A percentile compares a stretch with the other conserved stretches of the same genome.
These are phyloP conservation scores for Gymnopus androsaceus DNA, from an alignment of 1,284 basidiomycete species.

Conservation along the genomic window DNA sequence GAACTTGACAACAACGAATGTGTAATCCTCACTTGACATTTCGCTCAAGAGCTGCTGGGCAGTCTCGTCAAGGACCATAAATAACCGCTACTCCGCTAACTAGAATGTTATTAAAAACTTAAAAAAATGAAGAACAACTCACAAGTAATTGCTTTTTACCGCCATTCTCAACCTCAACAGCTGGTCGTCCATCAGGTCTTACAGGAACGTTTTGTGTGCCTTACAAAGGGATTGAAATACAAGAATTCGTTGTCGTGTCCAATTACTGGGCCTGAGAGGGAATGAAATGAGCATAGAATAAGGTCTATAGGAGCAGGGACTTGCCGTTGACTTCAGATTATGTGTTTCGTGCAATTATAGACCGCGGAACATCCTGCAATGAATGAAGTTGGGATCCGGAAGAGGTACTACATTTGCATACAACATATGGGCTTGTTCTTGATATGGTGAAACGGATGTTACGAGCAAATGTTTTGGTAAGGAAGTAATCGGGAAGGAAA, in stretches of 20 bases:
- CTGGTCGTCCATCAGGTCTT: conserved; percentile 70
- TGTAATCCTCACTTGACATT: conserved; percentile 78
- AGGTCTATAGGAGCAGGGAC: conserved; percentile 22
- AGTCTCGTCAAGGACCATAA: conserved; percentile 87
- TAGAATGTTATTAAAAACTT: conserved; percentile 28
- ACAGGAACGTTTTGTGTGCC: conserved; percentile 84
- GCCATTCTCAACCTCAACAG: conserved; percentile 79
- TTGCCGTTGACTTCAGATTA: conserved; percentile 79
- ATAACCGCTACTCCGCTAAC: conserved; percentile 84
- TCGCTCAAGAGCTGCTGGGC: conserved; percentile 92
- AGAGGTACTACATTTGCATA: conserved; percentile 35
- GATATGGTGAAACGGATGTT: conserved; percentile 57
- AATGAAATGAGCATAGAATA: neutral
- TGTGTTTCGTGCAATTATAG: conserved; percentile 77
- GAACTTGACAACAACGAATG: neutral
- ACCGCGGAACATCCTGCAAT: conserved; percentile 62
- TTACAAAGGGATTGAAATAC: conserved; percentile 71
- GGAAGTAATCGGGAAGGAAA: conserved; percentile 23
- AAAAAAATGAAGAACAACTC: conserved; percentile 31
- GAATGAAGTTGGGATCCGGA: neutral
- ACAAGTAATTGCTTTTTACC: conserved; percentile 71
- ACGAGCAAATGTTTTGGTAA: conserved; percentile 59
- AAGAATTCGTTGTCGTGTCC: conserved; percentile 91
- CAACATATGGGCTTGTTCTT: conserved; percentile 68
- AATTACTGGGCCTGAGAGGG: conserved; percentile 68